Evolutionary conservation across 2,329 filamentous ascomycete species (phyloP).

Genomic region (Stemphylium vesicarium): DNA sequence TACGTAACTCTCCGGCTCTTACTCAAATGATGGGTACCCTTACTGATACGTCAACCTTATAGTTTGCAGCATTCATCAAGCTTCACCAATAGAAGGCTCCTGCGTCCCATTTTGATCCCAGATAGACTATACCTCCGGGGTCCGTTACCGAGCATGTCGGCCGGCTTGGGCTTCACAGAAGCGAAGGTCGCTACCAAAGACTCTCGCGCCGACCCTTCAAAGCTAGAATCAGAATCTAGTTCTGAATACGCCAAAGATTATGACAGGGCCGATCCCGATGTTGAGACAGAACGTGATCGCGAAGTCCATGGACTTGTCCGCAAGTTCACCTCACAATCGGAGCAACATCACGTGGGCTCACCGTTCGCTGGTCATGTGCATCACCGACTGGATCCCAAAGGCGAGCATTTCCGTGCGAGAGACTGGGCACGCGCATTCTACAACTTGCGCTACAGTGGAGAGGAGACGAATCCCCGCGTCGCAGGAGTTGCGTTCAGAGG

Average conservation of each 20-base stretch:
- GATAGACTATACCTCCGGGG: no score
- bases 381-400: slow-evolving; percentile 52
- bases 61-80: no score
- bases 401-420: slow-evolving; percentile 51
- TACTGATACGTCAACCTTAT: no score
- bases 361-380: slow-evolving; percentile 44
- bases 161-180: neutral
- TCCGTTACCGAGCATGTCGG: slow-evolving; percentile 4
- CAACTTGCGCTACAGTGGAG: slow-evolving; percentile 49
- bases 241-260: slow-evolving; percentile 6
- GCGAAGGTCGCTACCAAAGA: neutral
- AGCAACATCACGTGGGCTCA: slow-evolving; percentile 41
- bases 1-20: no score
- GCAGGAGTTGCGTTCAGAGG: slow-evolving; percentile 69
- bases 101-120: no score
- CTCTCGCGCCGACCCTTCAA: neutral
- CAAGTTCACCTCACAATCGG: slow-evolving; percentile 40
- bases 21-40: no score
- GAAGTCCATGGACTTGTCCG: slow-evolving; percentile 46
- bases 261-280: neutral
- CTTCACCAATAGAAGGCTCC: no score
- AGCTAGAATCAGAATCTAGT: slow-evolving; percentile 15
- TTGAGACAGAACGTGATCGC: slow-evolving; percentile 18
- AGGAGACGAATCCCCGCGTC: slow-evolving; percentile 59
- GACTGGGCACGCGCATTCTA: slow-evolving; percentile 56